Percentiles rank a stretch among this genome's conserved stretches.
These are phyloP conservation scores for Hyphopichia wangnamkhiaoensis DNA, from an alignment of 1,139 yeast species.

Conservation along the genomic window DNA sequence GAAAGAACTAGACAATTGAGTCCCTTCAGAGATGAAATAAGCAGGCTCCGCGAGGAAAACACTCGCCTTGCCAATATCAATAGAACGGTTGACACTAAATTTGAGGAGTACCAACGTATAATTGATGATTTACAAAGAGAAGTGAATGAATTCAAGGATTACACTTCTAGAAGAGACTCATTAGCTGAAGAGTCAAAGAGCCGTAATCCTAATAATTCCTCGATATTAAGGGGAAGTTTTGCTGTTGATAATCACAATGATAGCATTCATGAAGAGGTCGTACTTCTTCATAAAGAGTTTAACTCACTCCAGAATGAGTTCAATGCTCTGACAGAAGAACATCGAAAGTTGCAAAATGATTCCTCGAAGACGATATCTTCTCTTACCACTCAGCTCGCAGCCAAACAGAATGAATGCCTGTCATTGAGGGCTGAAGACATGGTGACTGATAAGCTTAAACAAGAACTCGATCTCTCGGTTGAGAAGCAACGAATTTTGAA, in stretches of 20 bases:
- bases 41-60: slow-evolving; percentile 22
- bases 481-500: slow-evolving; percentile 50
- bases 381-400: slow-evolving; percentile 29
- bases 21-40: slow-evolving; percentile 12
- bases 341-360: slow-evolving; percentile 24
- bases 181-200: slow-evolving; percentile 12
- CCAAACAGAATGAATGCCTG: slow-evolving; percentile 28
- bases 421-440: slow-evolving; percentile 20
- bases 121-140: slow-evolving; percentile 35
- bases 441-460: slow-evolving; percentile 30
- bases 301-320: slow-evolving; percentile 20
- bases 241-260: slow-evolving; percentile 3
- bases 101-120: slow-evolving; percentile 32
- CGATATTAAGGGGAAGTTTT: neutral
- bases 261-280: slow-evolving; percentile 22
- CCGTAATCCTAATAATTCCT: slow-evolving; percentile 7
- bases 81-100: slow-evolving; percentile 22
- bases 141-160: slow-evolving; percentile 25
- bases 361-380: slow-evolving; percentile 27
- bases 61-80: slow-evolving; percentile 14
- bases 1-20: slow-evolving; percentile 2
- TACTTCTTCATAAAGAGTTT: slow-evolving; percentile 10
- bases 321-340: slow-evolving; percentile 21
- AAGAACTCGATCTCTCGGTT: slow-evolving; percentile 43
- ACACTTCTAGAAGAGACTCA: slow-evolving; percentile 2